Evolutionary conservation across 352 stramenopile species (phyloP).

Genomic region (Hyaloperonospora brassicae): DNA sequence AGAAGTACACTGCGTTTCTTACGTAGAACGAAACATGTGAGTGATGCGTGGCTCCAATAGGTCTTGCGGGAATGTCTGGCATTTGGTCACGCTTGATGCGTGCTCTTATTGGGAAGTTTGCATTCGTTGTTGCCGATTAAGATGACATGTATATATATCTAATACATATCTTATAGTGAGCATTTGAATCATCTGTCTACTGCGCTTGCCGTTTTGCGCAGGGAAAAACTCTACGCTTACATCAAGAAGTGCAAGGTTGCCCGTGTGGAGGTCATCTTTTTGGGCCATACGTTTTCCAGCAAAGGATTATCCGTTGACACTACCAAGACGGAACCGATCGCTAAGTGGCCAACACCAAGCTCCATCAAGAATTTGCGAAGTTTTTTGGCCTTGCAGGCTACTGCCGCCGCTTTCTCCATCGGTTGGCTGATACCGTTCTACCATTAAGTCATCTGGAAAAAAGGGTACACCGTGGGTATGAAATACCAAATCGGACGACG

Average conservation of each 20-base stretch:
- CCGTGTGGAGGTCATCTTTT: not conserved
- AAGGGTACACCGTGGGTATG: no score
- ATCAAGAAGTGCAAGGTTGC: constrained; percentile 1
- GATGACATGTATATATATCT: not conserved
- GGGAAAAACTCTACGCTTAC: not conserved
- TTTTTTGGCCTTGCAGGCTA: constrained; percentile 4
- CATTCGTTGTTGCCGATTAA: not conserved
- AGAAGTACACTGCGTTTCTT: constrained; percentile 1
- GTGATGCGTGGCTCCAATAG: not conserved
- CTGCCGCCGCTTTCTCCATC: constrained; percentile 6
- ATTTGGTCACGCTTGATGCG: not conserved
- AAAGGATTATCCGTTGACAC: constrained; percentile 2
- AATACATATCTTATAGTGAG: not conserved
- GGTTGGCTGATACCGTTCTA: not conserved
- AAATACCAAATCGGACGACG: no score
- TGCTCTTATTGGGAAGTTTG: not conserved
- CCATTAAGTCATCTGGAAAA: no score
- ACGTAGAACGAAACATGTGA: not conserved
- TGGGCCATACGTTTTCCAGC: not conserved
- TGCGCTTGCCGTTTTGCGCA: not conserved
- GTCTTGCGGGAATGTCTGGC: not conserved
- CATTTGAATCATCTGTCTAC: not conserved
- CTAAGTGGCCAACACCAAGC: not conserved
- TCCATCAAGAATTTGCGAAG: not conserved
- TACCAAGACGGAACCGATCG: not conserved